A percentile compares a stretch with the other conserved stretches of the same genome.
Evolutionary conservation across 352 stramenopile species (phyloP).

Genomic region (Thalassiosira hispida): DNA sequence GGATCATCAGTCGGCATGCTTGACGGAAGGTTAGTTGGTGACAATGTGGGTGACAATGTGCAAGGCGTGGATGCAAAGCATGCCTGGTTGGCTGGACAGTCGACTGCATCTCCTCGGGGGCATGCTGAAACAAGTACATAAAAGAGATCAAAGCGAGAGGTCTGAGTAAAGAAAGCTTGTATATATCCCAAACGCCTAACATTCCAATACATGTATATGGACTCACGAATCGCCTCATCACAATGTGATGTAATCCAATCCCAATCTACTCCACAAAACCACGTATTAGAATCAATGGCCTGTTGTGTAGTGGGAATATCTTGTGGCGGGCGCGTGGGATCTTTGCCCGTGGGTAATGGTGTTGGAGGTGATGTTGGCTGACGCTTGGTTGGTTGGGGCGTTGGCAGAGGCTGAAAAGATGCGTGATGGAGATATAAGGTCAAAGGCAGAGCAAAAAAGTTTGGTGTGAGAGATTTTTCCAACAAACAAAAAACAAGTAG

Average conservation of each 20-base stretch:
- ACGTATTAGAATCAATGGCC: slow-evolving; percentile 22
- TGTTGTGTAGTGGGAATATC: slow-evolving; percentile 9
- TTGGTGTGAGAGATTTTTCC: too few relatives aligned
- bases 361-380: too few relatives aligned
- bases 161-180: not conserved
- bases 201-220: not conserved
- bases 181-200: not conserved
- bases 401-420: not conserved
- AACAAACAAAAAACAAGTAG: not conserved
- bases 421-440: not conserved
- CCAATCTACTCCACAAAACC: slow-evolving; percentile 37
- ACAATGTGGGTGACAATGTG: slow-evolving; percentile 20
- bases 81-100: slow-evolving; percentile 27
- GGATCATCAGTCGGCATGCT: slow-evolving; percentile 8
- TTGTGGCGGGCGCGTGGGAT: not conserved
- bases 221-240: slow-evolving; percentile 14
- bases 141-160: not conserved
- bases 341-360: too few relatives aligned
- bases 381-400: too few relatives aligned
- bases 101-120: slow-evolving; percentile 8
- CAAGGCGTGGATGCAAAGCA: slow-evolving; percentile 41
- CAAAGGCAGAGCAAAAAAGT: too few relatives aligned
- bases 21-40: not conserved
- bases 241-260: slow-evolving; percentile 37
- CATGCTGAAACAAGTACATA: slow-evolving; percentile 5